Evolutionary conservation across 345 rosid genomes (phyloP).

Genomic region (thale cress (Arabidopsis thaliana)): DNA sequence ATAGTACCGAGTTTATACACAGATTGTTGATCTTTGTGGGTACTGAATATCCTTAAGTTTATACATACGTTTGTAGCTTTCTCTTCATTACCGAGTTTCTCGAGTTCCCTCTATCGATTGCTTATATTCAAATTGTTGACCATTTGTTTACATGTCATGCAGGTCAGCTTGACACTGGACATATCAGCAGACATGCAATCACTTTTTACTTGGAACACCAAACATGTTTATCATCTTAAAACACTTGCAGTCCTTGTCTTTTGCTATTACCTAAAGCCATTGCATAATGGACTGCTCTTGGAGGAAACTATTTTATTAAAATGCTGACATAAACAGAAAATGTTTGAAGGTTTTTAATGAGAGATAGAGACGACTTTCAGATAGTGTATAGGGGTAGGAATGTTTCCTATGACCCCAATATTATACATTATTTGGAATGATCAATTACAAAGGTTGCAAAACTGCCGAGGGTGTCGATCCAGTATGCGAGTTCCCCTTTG

Average conservation of each 20-base stretch:
- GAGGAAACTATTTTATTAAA: not conserved
- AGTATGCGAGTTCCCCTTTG: too few species aligned
- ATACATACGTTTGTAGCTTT: not conserved
- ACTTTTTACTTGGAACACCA: slow-evolving; percentile 95
- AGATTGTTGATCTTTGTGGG: too few species aligned
- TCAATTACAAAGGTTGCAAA: too few species aligned
- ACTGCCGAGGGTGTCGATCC: too few species aligned
- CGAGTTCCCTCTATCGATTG: not conserved
- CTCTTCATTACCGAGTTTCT: not conserved
- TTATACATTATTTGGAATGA: too few species aligned
- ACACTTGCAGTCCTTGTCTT: not conserved
- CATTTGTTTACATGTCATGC: slow-evolving; percentile 39
- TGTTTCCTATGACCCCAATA: too few species aligned
- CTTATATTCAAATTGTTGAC: slow-evolving; percentile 4
- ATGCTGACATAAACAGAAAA: not conserved
- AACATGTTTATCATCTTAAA: too few species aligned
- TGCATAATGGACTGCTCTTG: not conserved
- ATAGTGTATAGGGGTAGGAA: too few species aligned
- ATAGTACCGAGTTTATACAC: too few species aligned
- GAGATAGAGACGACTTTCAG: too few species aligned
- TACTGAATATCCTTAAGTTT: slow-evolving; percentile 5
- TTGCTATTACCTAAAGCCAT: slow-evolving; percentile 9
- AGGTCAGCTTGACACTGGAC: slow-evolving; percentile 93
- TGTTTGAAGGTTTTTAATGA: slow-evolving; percentile 75
- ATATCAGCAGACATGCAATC: slow-evolving; percentile 87